Base-by-base conservation (phyloP, 2,329 filamentous ascomycete species). In the Fragosphaeria purpurea region DNA sequence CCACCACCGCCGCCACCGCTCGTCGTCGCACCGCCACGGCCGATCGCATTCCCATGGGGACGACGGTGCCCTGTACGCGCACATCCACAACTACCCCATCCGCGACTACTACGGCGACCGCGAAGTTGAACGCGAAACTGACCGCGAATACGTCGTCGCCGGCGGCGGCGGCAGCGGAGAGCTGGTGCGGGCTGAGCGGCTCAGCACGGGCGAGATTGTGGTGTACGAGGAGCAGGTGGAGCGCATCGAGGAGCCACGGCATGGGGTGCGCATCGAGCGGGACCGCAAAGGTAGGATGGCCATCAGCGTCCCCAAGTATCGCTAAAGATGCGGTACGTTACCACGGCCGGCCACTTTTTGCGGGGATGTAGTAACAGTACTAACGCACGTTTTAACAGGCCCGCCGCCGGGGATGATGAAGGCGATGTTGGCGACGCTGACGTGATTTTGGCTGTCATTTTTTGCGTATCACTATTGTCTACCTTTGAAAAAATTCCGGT, bases 221-320 rank as follows among this genome's bases (percentile, higher is more conserved):
- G 65, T 86, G 42, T 83, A 82, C 55, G 74, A 80, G 67, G 75
- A 82, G 58, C 65, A 72, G 59, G 66, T 82, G 56, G 77, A 82
- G 65, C 71, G 68, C 60, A 65, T 79, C 47, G 71, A 76, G 56
- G 74, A 76, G 60, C 70, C 71, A 46, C 69, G 69, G 61, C 76
- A 71, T 63, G 78, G 78, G 49, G 72, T 86, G 56, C 75, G 85
- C 59, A 81, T 95, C 61, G 86, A 88, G 70, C 88, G 86, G 75
- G 88, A 96, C 71, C 85, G 85, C 75, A 93, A 87, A 89, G 89
- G 90, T 94, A 93, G 84, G 86, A 83, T 93, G 81, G 80, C 83
- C 74, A 82, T 90, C 72, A 86, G 85, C 73, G 79, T 87, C 68
- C 86, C 85, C 63, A 81, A 82, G 71, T 77, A 81, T 68, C 79